Base-by-base conservation (phyloP, 1,284 basidiomycete genomes). In the Tremellales sp. region DNA sequence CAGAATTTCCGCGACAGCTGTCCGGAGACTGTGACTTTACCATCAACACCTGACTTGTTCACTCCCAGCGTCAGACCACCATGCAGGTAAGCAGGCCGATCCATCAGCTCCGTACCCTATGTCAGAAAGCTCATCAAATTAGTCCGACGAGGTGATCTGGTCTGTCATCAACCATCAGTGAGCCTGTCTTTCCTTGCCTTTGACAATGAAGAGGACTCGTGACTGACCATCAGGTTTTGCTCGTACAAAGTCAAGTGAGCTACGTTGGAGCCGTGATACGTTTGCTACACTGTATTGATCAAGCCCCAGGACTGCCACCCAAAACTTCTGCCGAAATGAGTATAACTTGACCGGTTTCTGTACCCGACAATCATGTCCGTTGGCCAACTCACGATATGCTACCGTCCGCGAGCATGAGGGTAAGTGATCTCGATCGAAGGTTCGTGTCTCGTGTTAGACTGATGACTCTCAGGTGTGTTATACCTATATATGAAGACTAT, bases 401-500 rank as follows among this genome's bases (percentile, higher is more conserved):
- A 98, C 96, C 15, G 92, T 99, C 2, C 80, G 94, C 50, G 96
- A 99, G 75, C 84, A 89, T 57, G 90, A 97, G 75, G 92, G 91
- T 86, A 57, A 56, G 81, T 29, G 35, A 15, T n/a, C 21, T 21
- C n/a, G n/a, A n/a, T n/a, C n/a, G n/a, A n/a, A n/a, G n/a, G n/a
- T n/a, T n/a, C n/a, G n/a, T n/a, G n/a, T 21, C 31, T 22, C 21
- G 12, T 10, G n/a, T 44, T n/a, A 44, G n/a, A 4, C 15, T 43
- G 27, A 23, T 24, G 21, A 15, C 10, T 35, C 11, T 15, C 46
- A 92, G 93, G 93, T 39, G 78, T 86, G 1, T 75, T 98, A 22
- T 98, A 96, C 72, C 83, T 99, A n/a, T 98, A 90, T 70, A 83
- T 97, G 68, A 99, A 99, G 77, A 98, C 94, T 4, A 92, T 96